Percentiles rank a stretch among this genome's conserved stretches.
These are phyloP conservation scores for Xylaria sp. DNA, from an alignment of 2,329 filamentous ascomycete genomes.

Conservation along the genomic window DNA sequence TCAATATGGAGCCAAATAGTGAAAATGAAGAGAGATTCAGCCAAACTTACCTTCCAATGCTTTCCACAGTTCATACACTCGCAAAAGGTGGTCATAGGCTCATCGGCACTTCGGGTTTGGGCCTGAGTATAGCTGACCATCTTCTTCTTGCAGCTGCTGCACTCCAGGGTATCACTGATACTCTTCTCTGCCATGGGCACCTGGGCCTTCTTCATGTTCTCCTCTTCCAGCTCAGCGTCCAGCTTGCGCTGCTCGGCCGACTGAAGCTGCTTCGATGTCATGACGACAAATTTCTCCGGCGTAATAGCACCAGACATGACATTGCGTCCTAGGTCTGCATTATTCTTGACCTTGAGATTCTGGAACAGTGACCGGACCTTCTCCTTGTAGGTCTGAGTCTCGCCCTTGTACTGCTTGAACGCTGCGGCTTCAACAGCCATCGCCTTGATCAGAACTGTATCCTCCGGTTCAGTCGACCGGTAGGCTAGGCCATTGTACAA, in stretches of 20 bases:
- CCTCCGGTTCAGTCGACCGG: constrained; percentile 72
- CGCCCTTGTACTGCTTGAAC: constrained; percentile 70
- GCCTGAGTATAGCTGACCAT: constrained; percentile 96
- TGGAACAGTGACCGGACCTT: constrained; percentile 94
- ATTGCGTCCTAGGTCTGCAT: constrained; percentile 74
- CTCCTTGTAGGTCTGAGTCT: constrained; percentile 76
- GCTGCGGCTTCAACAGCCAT: constrained; percentile 86
- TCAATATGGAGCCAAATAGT: constrained; percentile 28
- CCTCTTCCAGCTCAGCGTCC: constrained; percentile 78
- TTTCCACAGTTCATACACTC: constrained; percentile 73
- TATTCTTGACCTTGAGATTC: constrained; percentile 93
- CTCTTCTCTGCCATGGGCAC: constrained; percentile 90
- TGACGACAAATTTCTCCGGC: constrained; percentile 76
- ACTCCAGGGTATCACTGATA: constrained; percentile 85
- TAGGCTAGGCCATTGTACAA: constrained; percentile 89
- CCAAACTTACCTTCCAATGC: constrained; percentile 69
- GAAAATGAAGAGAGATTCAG: constrained; percentile 22
- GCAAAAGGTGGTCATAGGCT: constrained; percentile 84
- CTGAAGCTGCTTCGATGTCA: constrained; percentile 91
- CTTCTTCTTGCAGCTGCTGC: constrained; percentile 89
- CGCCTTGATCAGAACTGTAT: constrained; percentile 73
- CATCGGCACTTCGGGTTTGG: constrained; percentile 93
- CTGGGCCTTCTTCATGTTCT: constrained; percentile 98
- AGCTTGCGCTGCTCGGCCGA: constrained; percentile 79
- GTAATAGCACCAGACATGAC: constrained; percentile 78